These are phyloP conservation scores for Cladosporium sp. DNA, from an alignment of 2,329 filamentous ascomycete species.

Conservation along the genomic window DNA sequence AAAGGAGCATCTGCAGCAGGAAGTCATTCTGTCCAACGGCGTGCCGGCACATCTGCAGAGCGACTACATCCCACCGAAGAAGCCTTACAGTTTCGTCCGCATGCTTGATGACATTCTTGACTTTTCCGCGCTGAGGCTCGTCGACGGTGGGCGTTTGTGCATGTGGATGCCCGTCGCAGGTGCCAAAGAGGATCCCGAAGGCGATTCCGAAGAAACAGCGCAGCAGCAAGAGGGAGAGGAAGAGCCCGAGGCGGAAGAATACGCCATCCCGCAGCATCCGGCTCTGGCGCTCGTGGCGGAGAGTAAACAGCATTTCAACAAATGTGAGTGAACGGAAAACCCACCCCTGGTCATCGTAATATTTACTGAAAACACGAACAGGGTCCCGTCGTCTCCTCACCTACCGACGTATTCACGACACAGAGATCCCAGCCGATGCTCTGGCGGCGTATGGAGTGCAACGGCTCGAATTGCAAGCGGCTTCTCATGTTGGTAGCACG, in stretches of 20 bases:
- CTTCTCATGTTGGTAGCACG: conserved; percentile 36
- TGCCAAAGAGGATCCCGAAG: conserved; percentile 33
- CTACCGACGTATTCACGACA: conserved; percentile 67
- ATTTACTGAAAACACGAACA: conserved; percentile 38
- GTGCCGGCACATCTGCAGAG: conserved; percentile 63
- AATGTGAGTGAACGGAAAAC: too few relatives aligned
- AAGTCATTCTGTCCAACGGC: conserved; percentile 63
- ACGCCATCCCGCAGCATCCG: conserved; percentile 72
- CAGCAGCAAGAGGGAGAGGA: conserved; percentile 51
- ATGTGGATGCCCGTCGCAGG: conserved; percentile 95
- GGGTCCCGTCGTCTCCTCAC: conserved; percentile 88
- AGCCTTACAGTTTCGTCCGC: conserved; percentile 84
- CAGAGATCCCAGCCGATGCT: conserved; percentile 40
- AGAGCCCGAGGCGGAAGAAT: conserved; percentile 43
- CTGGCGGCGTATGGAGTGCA: conserved; percentile 24
- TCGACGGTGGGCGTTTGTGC: conserved; percentile 73
- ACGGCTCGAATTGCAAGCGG: conserved; percentile 21
- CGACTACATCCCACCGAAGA: conserved; percentile 80
- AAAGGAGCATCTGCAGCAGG: conserved; percentile 49
- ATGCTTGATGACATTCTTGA: conserved; percentile 87
- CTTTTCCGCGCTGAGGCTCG: conserved; percentile 73
- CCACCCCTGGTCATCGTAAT: too few relatives aligned
- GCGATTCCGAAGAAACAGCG: conserved; percentile 13
- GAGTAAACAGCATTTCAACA: conserved; percentile 84
- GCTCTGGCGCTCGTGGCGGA: conserved; percentile 68